These are phyloP conservation scores for Arthrobotrys sphaeroides DNA, from an alignment of 2,329 filamentous ascomycete genomes.

Conservation along the genomic window DNA sequence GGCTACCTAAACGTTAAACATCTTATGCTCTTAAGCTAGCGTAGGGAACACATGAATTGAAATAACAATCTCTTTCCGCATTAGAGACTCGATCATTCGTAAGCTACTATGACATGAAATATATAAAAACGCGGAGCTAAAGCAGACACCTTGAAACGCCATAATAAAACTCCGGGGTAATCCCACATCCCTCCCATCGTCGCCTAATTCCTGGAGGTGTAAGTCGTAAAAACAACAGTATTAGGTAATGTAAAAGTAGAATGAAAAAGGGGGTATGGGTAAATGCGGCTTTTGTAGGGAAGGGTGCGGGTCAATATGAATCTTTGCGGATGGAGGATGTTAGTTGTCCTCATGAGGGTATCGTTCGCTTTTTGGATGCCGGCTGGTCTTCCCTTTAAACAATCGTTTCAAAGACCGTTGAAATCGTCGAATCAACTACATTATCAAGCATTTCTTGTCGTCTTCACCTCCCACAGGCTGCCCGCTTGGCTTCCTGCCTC, in stretches of 20 bases:
- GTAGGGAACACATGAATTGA: background rate
- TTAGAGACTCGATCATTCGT: background rate
- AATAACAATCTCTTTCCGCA: background rate
- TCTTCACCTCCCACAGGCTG: conserved; percentile 28
- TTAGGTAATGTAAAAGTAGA: background rate
- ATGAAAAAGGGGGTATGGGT: background rate
- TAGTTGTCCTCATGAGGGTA: background rate
- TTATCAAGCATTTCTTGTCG: conserved; percentile 51
- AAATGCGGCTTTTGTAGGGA: background rate
- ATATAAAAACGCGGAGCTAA: background rate
- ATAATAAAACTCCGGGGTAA: background rate
- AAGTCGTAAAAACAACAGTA: background rate
- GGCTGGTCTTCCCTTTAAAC: background rate
- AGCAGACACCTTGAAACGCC: background rate
- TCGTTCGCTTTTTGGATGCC: background rate
- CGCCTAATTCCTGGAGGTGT: background rate
- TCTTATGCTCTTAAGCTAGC: background rate
- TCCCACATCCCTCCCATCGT: background rate
- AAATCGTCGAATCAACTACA: conserved; percentile 46
- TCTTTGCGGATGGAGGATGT: background rate
- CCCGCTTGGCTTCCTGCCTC: conserved; percentile 27
- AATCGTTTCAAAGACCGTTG: background rate
- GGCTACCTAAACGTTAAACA: background rate
- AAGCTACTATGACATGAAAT: background rate
- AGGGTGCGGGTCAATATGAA: background rate